A percentile compares a stretch with the other conserved stretches of the same genome.
Evolutionary conservation across 1,284 basidiomycete species (phyloP).

Genomic region (Calocybe gambosa): DNA sequence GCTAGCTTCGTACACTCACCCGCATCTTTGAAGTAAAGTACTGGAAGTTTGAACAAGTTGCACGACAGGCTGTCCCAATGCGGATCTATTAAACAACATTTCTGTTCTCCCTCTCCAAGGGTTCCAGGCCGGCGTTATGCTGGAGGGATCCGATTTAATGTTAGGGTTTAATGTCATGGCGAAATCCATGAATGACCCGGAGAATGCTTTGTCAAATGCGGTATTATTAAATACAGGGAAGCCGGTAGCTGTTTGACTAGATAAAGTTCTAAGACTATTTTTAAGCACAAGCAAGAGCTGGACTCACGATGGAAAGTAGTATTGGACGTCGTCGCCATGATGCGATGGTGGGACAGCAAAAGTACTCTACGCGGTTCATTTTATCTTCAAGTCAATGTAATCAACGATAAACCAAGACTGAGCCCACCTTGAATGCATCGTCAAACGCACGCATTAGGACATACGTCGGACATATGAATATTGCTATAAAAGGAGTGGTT

Average conservation of each 20-base stretch:
- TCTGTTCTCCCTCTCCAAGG: constrained; percentile 14
- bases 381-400: background rate
- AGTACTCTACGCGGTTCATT: constrained; percentile 17
- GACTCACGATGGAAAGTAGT: constrained; percentile 25
- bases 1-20: constrained; percentile 10
- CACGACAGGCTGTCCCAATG: constrained; percentile 12
- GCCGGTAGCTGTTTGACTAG: constrained; percentile 5
- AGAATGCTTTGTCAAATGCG: constrained; percentile 33
- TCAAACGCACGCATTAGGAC: constrained; percentile 23
- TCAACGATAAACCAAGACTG: background rate
- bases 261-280: background rate
- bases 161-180: constrained; percentile 32
- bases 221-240: constrained; percentile 29
- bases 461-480: constrained; percentile 30
- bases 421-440: constrained; percentile 20
- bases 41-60: constrained; percentile 13
- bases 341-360: constrained; percentile 26
- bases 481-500: constrained; percentile 18
- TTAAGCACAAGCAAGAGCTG: background rate
- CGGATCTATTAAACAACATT: constrained; percentile 23
- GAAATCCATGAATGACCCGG: constrained; percentile 34
- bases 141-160: constrained; percentile 23
- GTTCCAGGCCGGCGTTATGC: constrained; percentile 18
- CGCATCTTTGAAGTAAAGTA: constrained; percentile 16
- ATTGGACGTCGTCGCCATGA: constrained; percentile 25